These are phyloP conservation scores for Tilletiaria anomala DNA, from an alignment of 1,284 basidiomycete genomes.

Conservation along the genomic window DNA sequence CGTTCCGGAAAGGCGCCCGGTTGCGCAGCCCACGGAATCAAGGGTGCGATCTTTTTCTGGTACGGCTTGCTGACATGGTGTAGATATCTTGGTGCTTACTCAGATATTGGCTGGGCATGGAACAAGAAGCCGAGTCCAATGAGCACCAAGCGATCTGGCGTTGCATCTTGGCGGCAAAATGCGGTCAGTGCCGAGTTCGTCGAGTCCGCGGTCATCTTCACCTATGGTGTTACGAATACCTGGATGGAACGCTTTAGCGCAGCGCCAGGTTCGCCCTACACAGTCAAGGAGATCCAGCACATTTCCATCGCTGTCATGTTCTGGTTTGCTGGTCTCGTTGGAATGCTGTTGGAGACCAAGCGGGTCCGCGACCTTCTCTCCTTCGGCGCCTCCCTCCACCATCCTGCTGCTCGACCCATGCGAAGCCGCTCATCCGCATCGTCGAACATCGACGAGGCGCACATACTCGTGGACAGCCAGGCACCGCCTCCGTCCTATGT, in stretches of 20 bases:
- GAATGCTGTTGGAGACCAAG: slow-evolving; percentile 75
- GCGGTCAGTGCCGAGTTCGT: slow-evolving; percentile 58
- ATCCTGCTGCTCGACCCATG: slow-evolving; percentile 7
- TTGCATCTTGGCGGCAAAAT: slow-evolving; percentile 11
- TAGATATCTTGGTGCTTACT: slow-evolving; percentile 77
- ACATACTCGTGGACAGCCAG: slow-evolving; percentile 14
- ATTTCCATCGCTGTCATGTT: slow-evolving; percentile 90
- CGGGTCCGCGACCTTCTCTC: slow-evolving; percentile 19
- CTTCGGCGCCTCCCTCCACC: slow-evolving; percentile 13
- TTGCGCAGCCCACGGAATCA: slow-evolving; percentile 85
- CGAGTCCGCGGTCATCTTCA: slow-evolving; percentile 72
- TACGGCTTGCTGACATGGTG: slow-evolving; percentile 79
- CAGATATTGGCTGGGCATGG: slow-evolving; percentile 89
- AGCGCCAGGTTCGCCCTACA: slow-evolving; percentile 63
- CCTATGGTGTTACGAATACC: slow-evolving; percentile 78
- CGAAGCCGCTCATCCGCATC: not conserved
- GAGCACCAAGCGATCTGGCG: slow-evolving; percentile 1
- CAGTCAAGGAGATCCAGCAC: slow-evolving; percentile 86
- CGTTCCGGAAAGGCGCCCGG: slow-evolving; percentile 49
- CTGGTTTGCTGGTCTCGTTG: slow-evolving; percentile 80
- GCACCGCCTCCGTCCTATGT: slow-evolving; percentile 45
- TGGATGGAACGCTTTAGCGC: slow-evolving; percentile 92
- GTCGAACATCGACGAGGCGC: slow-evolving; percentile 7
- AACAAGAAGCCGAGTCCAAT: slow-evolving; percentile 44
- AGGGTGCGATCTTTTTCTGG: slow-evolving; percentile 45